A percentile compares a stretch with the other conserved stretches of the same genome.
phyloP scores from a whole-genome alignment of 768 basidiomycete genomes.

The Ephemerocybe angulata region DNA sequence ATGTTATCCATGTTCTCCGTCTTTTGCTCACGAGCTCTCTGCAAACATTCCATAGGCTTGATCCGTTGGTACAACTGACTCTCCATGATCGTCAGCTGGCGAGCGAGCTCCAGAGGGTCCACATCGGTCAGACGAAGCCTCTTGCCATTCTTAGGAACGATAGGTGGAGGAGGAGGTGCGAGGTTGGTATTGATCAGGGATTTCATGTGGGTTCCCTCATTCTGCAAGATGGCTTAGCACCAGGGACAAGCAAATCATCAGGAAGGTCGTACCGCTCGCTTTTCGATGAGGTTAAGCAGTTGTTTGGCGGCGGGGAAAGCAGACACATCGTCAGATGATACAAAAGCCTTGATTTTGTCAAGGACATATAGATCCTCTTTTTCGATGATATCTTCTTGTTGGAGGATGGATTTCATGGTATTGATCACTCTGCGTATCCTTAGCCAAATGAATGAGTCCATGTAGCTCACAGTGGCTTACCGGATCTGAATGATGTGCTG shows the following conservation, averaged over 20 bases:
- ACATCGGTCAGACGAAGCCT: constrained; percentile 83
- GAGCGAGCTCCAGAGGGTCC: constrained; percentile 83
- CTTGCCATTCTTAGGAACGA: constrained; percentile 66
- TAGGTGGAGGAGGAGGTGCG: constrained; percentile 68
- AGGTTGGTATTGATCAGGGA: constrained; percentile 51
- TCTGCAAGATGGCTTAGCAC: constrained; percentile 1
- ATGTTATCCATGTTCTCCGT: constrained; percentile 80
- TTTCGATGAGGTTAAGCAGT: constrained; percentile 66
- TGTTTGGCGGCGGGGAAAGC: constrained; percentile 71
- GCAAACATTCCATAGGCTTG: constrained; percentile 84
- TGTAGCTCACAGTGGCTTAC: constrained; percentile 39
- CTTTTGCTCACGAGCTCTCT: constrained; percentile 74
- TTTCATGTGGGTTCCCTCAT: constrained; percentile 56
- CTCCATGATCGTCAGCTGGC: constrained; percentile 92
- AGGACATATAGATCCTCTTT: constrained; percentile 83
- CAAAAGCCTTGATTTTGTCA: constrained; percentile 77
- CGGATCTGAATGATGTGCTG: constrained; percentile 84
- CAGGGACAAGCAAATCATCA: constrained; percentile 6
- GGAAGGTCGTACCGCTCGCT: constrained; percentile 58
- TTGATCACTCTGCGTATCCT: constrained; percentile 69
- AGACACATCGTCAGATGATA: constrained; percentile 59
- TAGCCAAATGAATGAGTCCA: background rate
- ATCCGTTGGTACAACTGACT: constrained; percentile 84
- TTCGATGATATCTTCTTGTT: constrained; percentile 78
- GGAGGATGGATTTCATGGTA: constrained; percentile 84